Evolutionary conservation across 768 basidiomycete species (phyloP).

Genomic region (Lentinula lateritia): DNA sequence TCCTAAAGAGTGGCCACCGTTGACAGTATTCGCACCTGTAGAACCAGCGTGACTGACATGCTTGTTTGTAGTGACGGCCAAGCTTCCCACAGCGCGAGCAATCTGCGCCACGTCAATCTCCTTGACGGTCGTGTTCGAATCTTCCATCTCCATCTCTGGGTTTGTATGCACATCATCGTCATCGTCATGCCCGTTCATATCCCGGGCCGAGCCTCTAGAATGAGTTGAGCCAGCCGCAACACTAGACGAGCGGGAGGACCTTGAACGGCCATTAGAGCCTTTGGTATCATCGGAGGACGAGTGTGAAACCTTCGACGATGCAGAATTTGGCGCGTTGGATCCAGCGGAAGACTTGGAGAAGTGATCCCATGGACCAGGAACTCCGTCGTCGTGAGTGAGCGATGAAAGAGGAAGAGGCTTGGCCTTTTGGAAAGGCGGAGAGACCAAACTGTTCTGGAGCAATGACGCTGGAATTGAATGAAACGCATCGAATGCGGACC

Average conservation of each 20-base stretch:
- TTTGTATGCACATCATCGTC: slow-evolving; percentile 6
- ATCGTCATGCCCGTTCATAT: neutral
- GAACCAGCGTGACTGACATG: slow-evolving; percentile 22
- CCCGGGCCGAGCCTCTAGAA: neutral
- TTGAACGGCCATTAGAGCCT: neutral
- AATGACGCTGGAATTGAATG: slow-evolving; percentile 39
- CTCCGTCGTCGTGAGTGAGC: slow-evolving; percentile 7
- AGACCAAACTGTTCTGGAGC: neutral
- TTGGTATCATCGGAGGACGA: neutral
- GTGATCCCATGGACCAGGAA: neutral
- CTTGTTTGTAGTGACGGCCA: slow-evolving; percentile 35
- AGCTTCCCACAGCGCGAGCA: slow-evolving; percentile 34
- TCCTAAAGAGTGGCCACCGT: slow-evolving; percentile 21
- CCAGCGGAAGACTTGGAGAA: neutral
- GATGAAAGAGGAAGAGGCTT: slow-evolving; percentile 9
- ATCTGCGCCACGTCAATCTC: slow-evolving; percentile 3
- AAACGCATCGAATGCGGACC: slow-evolving; percentile 72
- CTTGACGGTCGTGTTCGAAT: neutral
- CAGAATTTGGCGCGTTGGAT: neutral
- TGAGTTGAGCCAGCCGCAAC: neutral
- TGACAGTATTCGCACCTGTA: neutral
- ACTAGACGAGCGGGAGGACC: neutral
- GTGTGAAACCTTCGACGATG: neutral
- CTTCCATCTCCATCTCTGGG: neutral
- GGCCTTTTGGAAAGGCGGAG: neutral